A percentile compares a stretch with the other conserved stretches of the same genome.
Evolutionary conservation across 495 filamentous ascomycete genomes (phyloP).

Genomic region (Bacidia gigantensis): DNA sequence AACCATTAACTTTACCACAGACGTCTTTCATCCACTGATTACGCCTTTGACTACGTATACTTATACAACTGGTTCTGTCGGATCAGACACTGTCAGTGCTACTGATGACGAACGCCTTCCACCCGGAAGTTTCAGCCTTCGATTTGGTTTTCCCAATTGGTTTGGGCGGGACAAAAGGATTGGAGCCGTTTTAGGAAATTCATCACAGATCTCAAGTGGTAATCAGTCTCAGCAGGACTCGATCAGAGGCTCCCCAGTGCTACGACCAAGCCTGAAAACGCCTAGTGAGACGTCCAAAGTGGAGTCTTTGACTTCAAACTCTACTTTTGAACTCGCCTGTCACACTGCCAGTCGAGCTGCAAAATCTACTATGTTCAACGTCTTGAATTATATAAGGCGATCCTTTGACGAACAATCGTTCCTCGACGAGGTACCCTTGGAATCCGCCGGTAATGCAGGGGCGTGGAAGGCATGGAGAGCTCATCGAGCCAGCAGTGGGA

Average conservation of each 20-base stretch:
- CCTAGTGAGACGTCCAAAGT: neutral
- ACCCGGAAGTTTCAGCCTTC: conserved; percentile 74
- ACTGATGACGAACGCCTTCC: conserved; percentile 68
- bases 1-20: conserved; percentile 71
- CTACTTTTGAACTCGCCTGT: neutral
- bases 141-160: conserved; percentile 84
- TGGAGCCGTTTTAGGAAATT: conserved; percentile 19
- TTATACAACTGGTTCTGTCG: conserved; percentile 61
- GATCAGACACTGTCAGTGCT: conserved; percentile 58
- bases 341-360: neutral
- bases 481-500: conserved; percentile 32
- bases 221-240: neutral
- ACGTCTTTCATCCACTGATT: conserved; percentile 89
- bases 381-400: conserved; percentile 68
- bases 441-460: conserved; percentile 72
- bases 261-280: neutral
- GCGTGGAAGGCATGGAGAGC: conserved; percentile 85
- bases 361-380: conserved; percentile 35
- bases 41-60: conserved; percentile 82
- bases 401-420: conserved; percentile 65
- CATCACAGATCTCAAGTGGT: conserved; percentile 28
- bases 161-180: conserved; percentile 42
- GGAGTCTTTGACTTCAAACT: neutral
- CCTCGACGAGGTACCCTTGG: conserved; percentile 64
- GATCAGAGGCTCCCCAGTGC: neutral